Evolutionary conservation across 148 eudicot genomes (phyloP), one percentile per base, ranked within the genome.

Genomic region (Arbutus unedo): DNA sequence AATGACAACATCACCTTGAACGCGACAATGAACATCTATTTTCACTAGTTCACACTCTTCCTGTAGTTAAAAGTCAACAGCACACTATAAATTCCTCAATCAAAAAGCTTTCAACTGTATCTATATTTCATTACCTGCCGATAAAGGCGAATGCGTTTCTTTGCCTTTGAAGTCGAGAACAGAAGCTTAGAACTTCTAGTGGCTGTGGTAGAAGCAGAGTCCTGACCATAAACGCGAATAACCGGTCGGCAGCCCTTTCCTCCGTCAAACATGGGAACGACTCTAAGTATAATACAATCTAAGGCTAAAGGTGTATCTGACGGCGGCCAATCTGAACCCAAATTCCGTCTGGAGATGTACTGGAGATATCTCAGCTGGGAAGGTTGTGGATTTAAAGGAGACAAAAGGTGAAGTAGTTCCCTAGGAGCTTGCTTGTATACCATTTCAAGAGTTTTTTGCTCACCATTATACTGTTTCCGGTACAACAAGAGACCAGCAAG

Each of bases 1-100:
- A 56, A 92, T 85, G 51, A 94, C 93, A 75, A 94, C 88, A 87
- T 94, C 98, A 43, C 98, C 98, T 89, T 92, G 96, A 87, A 94
- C 87, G 83, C 84, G 93, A 53, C 89, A 84, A 83, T 81, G 91
- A 47, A 91, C 86, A 88, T 92, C 94, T 88, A 94, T 59, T 82
- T 94, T 92, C 53, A 90, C 90, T 72, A 92, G 82, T 18, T 86
- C 86, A 86, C 93, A 89, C 87, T 94, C 93, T 86, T 82, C 90
- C 98, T 92, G 98, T 89, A 92, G 77, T 85, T 43, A 78, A 47
- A 78, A 84, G 73, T 64, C 67, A 80, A 56, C 79, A 84, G 77
- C 76, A 82, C 70, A 77, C 54, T 47, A 49, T 48, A 60, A 45
- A 82, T 77, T 23, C 64, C 19, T 53, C 56, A 15, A 80, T 59